These are phyloP conservation scores for Reutealis trisperma DNA, from an alignment of 345 rosid genomes.

Conservation along the genomic window DNA sequence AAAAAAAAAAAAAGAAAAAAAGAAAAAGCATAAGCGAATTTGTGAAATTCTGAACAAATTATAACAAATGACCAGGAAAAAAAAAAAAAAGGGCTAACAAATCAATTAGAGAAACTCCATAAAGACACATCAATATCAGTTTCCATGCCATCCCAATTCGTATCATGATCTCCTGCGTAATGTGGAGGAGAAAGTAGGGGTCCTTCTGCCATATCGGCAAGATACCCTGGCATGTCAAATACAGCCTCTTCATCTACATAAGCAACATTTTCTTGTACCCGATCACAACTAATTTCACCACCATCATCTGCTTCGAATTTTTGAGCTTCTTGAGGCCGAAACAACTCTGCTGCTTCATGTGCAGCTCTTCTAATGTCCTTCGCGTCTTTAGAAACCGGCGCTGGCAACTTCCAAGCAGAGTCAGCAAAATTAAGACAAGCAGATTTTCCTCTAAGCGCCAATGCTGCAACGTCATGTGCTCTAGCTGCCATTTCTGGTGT, in stretches of 20 bases:
- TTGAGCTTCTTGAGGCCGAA: slow-evolving; percentile 36
- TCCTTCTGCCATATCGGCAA: slow-evolving; percentile 56
- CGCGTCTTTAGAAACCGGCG: slow-evolving; percentile 51
- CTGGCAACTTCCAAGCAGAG: slow-evolving; percentile 59
- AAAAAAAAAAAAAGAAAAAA: too few relatives aligned
- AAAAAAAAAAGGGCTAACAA: neutral
- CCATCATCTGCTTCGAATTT: slow-evolving; percentile 9
- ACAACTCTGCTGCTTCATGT: slow-evolving; percentile 54
- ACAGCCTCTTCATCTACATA: slow-evolving; percentile 41
- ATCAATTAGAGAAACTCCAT: slow-evolving; percentile 17
- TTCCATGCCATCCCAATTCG: slow-evolving; percentile 14
- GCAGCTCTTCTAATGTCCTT: slow-evolving; percentile 51
- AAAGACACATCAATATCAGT: neutral
- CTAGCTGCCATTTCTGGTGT: slow-evolving; percentile 78
- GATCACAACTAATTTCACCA: slow-evolving; percentile 12
- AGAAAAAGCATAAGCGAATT: too few relatives aligned
- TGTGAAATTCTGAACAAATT: too few relatives aligned
- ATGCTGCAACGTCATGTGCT: slow-evolving; percentile 77
- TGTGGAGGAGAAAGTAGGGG: slow-evolving; percentile 64
- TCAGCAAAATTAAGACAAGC: slow-evolving; percentile 78
- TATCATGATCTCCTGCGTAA: slow-evolving; percentile 16
- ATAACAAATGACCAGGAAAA: too few relatives aligned
- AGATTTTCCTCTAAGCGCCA: slow-evolving; percentile 61
- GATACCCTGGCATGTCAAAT: slow-evolving; percentile 48
- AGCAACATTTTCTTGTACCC: slow-evolving; percentile 3